These are phyloP conservation scores for Pezicula radicicola DNA, from an alignment of 2,329 filamentous ascomycete species.

Conservation along the genomic window DNA sequence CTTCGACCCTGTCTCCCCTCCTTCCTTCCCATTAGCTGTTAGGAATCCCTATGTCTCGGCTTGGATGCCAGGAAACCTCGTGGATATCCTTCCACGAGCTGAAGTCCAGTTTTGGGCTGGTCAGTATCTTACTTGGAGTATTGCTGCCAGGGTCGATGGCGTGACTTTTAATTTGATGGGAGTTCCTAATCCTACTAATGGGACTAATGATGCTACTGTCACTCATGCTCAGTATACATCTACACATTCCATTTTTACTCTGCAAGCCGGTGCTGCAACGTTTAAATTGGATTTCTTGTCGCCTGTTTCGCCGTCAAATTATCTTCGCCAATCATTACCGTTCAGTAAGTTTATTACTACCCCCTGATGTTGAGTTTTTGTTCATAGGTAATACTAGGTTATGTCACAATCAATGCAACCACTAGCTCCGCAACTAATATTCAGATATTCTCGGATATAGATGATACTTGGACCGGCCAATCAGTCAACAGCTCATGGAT, in stretches of 20 bases:
- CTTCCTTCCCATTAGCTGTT: conserved; percentile 23
- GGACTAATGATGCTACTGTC: conserved; percentile 17
- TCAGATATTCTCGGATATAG: conserved; percentile 31
- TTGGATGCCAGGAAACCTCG: conserved; percentile 29
- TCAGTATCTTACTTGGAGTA: conserved; percentile 29
- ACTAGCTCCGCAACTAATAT: conserved; percentile 9
- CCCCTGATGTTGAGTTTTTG: too few relatives aligned
- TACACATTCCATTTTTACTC: conserved; percentile 26
- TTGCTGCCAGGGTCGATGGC: conserved; percentile 29
- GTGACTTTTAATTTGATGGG: conserved; percentile 29
- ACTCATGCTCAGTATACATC: conserved; percentile 26
- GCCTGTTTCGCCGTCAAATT: conserved; percentile 29
- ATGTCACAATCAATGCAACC: conserved; percentile 1
- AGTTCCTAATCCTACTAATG: conserved; percentile 15
- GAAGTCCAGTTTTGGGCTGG: conserved; percentile 31
- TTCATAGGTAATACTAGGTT: conserved; percentile 1
- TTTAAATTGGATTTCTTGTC: conserved; percentile 33
- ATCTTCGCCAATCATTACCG: conserved; percentile 31
- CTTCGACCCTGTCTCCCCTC: neutral
- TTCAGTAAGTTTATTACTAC: conserved; percentile 26
- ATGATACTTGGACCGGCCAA: conserved; percentile 31
- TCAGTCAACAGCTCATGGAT: conserved; percentile 8
- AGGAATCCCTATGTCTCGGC: conserved; percentile 30
- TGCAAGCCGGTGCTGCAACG: conserved; percentile 21
- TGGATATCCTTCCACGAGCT: conserved; percentile 20